Conservation (phyloP, 2,329 filamentous ascomycete species). For the Corinectria fuckeliana region DNA sequence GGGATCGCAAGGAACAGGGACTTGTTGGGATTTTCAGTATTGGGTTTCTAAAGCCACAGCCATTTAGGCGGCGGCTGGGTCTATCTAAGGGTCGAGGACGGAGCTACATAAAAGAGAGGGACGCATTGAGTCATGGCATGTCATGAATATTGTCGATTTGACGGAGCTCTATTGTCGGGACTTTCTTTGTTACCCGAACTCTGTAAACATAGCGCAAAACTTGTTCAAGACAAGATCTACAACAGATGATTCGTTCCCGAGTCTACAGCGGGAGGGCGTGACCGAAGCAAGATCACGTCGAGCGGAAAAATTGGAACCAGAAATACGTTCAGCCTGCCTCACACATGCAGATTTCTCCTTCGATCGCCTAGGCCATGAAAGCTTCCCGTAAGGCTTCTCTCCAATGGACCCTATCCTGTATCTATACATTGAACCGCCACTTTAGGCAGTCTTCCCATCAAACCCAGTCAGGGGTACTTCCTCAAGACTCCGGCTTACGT, state of each 20-base stretch:
- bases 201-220: slow-evolving; percentile 8
- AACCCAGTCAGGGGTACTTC: slow-evolving; percentile 4
- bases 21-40: slow-evolving; percentile 10
- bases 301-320: not conserved
- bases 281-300: not conserved
- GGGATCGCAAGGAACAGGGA: slow-evolving; percentile 10
- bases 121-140: not conserved
- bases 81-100: slow-evolving; percentile 10
- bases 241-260: not conserved
- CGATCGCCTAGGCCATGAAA: not conserved
- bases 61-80: not conserved
- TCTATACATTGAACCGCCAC: slow-evolving; percentile 9
- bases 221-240: slow-evolving; percentile 3
- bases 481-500: slow-evolving; percentile 20
- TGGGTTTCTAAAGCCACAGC: slow-evolving; percentile 15
- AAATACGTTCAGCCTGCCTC: not conserved
- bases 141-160: not conserved
- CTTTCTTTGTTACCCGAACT: not conserved
- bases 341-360: not conserved
- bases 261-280: not conserved
- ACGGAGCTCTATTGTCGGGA: not conserved
- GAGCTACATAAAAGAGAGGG: slow-evolving; percentile 11
- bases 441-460: not conserved
- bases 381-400: not conserved
- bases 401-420: not conserved